Evolutionary conservation across 2,329 filamentous ascomycete species (phyloP).

Genomic region (Talaromyces sp.): DNA sequence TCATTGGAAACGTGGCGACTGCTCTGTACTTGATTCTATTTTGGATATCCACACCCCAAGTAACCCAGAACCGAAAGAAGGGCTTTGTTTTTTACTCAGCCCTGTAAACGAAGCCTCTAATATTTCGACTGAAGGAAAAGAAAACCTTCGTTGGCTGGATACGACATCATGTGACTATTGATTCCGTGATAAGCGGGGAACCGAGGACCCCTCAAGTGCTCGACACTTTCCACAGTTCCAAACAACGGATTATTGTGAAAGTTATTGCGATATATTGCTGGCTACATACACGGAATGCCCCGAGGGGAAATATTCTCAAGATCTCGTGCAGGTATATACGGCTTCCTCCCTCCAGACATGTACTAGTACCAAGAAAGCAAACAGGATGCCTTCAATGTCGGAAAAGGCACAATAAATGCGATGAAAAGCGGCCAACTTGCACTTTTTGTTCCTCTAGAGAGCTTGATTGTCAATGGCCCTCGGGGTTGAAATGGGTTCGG

Average conservation of each 20-base stretch:
- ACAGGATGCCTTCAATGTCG: slow-evolving; percentile 26
- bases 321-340: slow-evolving; percentile 22
- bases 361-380: not conserved
- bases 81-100: no score
- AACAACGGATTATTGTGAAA: not conserved
- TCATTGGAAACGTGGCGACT: no score
- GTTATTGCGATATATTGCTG: not conserved
- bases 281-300: slow-evolving; percentile 13
- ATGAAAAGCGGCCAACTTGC: slow-evolving; percentile 20
- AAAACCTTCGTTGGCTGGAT: not conserved
- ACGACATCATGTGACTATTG: slow-evolving; percentile 21
- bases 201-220: not conserved
- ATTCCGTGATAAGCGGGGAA: slow-evolving; percentile 19
- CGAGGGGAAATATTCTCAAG: slow-evolving; percentile 18
- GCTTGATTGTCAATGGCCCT: slow-evolving; percentile 21
- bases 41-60: no score
- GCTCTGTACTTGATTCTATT: no score
- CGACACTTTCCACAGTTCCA: not conserved
- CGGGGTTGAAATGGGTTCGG: slow-evolving; percentile 22
- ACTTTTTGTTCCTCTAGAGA: slow-evolving; percentile 15
- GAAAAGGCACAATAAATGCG: slow-evolving; percentile 27
- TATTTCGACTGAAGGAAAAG: no score
- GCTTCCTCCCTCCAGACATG: not conserved
- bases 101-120: no score
- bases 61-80: no score